phyloP scores from a whole-genome alignment of 2,329 filamentous ascomycete genomes.

The Cladorrhinum sp. region DNA sequence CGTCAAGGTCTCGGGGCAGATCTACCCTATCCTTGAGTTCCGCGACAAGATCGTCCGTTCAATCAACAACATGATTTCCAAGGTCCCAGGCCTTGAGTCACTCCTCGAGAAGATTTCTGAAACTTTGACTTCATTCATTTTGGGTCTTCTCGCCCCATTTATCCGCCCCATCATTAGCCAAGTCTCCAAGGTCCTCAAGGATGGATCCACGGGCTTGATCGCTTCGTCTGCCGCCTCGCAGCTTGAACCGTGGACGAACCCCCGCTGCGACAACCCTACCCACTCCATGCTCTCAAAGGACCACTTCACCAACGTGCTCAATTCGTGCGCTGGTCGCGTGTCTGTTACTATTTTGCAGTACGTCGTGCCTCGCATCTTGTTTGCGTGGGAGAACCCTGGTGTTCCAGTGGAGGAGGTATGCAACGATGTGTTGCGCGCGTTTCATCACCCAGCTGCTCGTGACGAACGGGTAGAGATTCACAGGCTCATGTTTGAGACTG shows the following conservation, averaged over 20 bases:
- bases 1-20: constrained; percentile 71
- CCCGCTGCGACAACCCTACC: constrained; percentile 71
- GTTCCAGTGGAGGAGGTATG: constrained; percentile 81
- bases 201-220: constrained; percentile 72
- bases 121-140: constrained; percentile 84
- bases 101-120: constrained; percentile 94
- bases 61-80: constrained; percentile 81
- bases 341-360: constrained; percentile 79
- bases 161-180: constrained; percentile 86
- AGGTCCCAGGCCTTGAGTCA: constrained; percentile 84
- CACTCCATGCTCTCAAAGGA: constrained; percentile 83
- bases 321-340: constrained; percentile 71
- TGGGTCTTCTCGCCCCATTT: constrained; percentile 88
- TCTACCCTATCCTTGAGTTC: constrained; percentile 93
- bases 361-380: constrained; percentile 79
- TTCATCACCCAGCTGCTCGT: constrained; percentile 86
- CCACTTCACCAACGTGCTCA: constrained; percentile 76
- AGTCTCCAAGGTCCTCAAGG: constrained; percentile 79
- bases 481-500: constrained; percentile 81
- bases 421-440: constrained; percentile 74
- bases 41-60: constrained; percentile 88
- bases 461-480: constrained; percentile 77
- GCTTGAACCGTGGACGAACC: constrained; percentile 76
- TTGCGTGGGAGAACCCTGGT: constrained; percentile 86
- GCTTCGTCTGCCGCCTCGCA: constrained; percentile 69